Conservation (phyloP, 805 yeast species). For the Starmerella floris region DNA sequence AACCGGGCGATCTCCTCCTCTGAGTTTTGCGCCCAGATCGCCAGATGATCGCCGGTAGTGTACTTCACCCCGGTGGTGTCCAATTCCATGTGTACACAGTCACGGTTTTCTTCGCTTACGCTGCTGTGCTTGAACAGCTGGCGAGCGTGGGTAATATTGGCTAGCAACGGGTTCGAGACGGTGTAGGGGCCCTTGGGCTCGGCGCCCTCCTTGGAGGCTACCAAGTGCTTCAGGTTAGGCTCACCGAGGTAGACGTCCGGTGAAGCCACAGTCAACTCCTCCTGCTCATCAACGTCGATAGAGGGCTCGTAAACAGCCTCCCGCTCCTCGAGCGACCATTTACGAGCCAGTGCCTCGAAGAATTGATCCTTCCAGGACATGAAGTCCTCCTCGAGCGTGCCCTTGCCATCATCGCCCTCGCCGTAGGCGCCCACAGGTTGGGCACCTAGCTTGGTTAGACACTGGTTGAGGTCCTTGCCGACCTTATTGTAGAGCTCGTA, state of each 20-base stretch:
- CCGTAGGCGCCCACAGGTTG: conserved; percentile 63
- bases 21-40: conserved; percentile 86
- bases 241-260: conserved; percentile 64
- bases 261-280: conserved; percentile 26
- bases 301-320: conserved; percentile 71
- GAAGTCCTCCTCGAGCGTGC: conserved; percentile 90
- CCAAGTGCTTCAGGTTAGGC: conserved; percentile 48
- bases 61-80: conserved; percentile 68
- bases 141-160: conserved; percentile 44
- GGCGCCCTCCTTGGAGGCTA: conserved; percentile 32
- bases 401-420: conserved; percentile 89
- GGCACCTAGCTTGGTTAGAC: conserved; percentile 54
- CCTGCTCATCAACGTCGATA: conserved; percentile 26
- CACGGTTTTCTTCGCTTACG: conserved; percentile 33
- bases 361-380: conserved; percentile 79
- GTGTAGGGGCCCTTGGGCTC: conserved; percentile 43
- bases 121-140: conserved; percentile 52
- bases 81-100: conserved; percentile 82
- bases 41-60: conserved; percentile 92
- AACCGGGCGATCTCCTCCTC: conserved; percentile 60
- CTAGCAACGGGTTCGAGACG: conserved; percentile 68
- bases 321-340: conserved; percentile 59
- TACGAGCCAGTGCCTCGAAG: conserved; percentile 50
- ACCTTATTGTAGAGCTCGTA: conserved; percentile 87
- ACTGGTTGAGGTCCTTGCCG: conserved; percentile 40